phyloP scores from a whole-genome alignment of 305 asterid genomes.

The Fraxinus angustifolia region DNA sequence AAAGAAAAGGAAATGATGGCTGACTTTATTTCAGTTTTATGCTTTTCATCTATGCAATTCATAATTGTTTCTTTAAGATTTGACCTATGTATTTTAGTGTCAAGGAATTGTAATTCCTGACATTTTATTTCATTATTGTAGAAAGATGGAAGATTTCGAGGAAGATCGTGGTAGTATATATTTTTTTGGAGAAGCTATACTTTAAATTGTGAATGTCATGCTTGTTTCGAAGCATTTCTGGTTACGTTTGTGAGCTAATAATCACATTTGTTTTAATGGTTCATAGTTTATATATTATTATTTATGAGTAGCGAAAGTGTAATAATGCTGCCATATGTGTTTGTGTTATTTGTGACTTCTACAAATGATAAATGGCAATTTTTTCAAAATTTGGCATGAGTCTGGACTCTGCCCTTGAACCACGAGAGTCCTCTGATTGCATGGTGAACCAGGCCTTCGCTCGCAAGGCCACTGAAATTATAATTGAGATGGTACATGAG shows the following conservation, averaged over 20 bases:
- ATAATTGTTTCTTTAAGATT: background rate
- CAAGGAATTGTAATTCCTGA: background rate
- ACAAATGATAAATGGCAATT: background rate
- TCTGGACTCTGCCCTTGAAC: slow-evolving; percentile 74
- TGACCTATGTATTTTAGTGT: background rate
- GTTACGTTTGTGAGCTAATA: background rate
- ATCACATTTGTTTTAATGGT: background rate
- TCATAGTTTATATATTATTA: background rate
- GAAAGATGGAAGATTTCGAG: background rate
- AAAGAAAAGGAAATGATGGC: background rate
- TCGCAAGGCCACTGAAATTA: slow-evolving; percentile 80
- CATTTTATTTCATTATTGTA: background rate
- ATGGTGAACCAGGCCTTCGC: slow-evolving; percentile 86
- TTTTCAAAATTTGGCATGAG: slow-evolving; percentile 46
- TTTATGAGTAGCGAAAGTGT: background rate
- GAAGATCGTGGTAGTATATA: background rate
- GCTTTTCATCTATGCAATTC: background rate
- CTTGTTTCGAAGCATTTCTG: background rate
- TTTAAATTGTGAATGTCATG: background rate
- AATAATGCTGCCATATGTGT: background rate
- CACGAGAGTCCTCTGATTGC: slow-evolving; percentile 74
- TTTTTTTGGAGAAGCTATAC: background rate
- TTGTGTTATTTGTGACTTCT: background rate
- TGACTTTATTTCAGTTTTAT: background rate
- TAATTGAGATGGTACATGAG: slow-evolving; percentile 87